Percentiles rank a stretch among this genome's conserved stretches.
Conservation (phyloP, 257 asterid species). For the Solanum pennellii region DNA sequence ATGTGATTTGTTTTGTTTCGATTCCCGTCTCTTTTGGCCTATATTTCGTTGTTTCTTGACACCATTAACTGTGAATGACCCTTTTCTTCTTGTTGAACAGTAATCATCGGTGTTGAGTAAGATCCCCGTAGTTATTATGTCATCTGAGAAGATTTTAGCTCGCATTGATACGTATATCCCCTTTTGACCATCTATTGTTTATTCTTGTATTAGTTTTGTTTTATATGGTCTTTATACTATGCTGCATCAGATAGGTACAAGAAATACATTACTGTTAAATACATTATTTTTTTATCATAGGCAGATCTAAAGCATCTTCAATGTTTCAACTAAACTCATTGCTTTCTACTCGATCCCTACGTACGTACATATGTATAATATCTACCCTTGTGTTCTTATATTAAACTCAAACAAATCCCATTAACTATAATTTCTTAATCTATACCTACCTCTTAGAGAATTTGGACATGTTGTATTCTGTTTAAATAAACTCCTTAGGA, state of each 20-base stretch:
- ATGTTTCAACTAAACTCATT: no score
- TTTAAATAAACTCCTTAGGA: no score
- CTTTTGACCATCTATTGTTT: not conserved
- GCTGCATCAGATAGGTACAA: not conserved
- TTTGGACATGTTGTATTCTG: no score
- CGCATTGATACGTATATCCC: slow-evolving; percentile 59
- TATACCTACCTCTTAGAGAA: no score
- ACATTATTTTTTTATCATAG: not conserved
- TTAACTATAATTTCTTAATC: no score
- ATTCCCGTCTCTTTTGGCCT: not conserved
- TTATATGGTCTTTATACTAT: no score
- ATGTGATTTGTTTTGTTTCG: not conserved
- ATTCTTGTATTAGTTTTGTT: no score
- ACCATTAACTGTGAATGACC: not conserved
- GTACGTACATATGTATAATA: no score
- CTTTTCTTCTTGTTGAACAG: slow-evolving; percentile 16
- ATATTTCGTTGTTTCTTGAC: not conserved
- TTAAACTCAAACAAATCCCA: no score
- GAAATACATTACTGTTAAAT: not conserved
- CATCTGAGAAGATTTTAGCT: slow-evolving; percentile 64
- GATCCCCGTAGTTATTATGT: slow-evolving; percentile 86
- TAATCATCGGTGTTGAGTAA: slow-evolving; percentile 48
- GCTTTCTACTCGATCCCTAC: no score
- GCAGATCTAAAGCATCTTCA: no score
- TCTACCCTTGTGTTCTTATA: no score